Evolutionary conservation across 768 basidiomycete genomes (phyloP), one percentile per base, ranked within the genome.

Genomic region (Hypholoma fasciculare): DNA sequence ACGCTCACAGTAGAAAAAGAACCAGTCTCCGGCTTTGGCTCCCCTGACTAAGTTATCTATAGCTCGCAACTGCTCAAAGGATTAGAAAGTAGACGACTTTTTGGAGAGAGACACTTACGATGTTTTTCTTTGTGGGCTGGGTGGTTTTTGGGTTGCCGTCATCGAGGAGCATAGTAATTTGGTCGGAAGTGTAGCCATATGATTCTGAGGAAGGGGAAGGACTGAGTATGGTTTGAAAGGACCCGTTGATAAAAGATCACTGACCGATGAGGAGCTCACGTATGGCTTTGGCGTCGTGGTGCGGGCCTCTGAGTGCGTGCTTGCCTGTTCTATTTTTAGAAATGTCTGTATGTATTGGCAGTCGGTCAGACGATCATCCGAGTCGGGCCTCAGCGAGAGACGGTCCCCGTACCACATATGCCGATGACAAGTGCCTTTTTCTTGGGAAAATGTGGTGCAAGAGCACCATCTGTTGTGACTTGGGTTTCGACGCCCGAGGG

Each of bases 341-440:
- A 9, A 6, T 8, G 40, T 39, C 38, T 39, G 38, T 11, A n/a
- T 39, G 16, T 1, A 23, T 23, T 23, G 38, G 38, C 9, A 3
- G 2, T 37, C 27, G n/a, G 30, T 50, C 14, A 19, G 16, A 11
- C 23, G 23, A 23, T 23, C 23, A 4, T 23, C 23, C 23, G 23
- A 23, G 23, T 23, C 23, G 49, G 16, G 23, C 23, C 23, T 11
- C n/a, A 19, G 17, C 7, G n/a, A 5, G 50, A 52, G 11, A 39
- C 16, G 2, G 38, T 13, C 27, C 7, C 13, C 20, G 6, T 23
- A 27, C 46, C 46, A 23, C 53, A 23, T 2, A 46, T 30, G 8
- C 44, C 54, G 16, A 54, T 47, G 36, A 54, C 43, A 30, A 54
- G 54, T 12, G 54, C 54, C 44, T 23, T 54, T 16, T 43, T 46